A percentile compares a stretch with the other conserved stretches of the same genome.
phyloP scores from a whole-genome alignment of 73 alveolate species.

The Tetrahymena elliotti region DNA sequence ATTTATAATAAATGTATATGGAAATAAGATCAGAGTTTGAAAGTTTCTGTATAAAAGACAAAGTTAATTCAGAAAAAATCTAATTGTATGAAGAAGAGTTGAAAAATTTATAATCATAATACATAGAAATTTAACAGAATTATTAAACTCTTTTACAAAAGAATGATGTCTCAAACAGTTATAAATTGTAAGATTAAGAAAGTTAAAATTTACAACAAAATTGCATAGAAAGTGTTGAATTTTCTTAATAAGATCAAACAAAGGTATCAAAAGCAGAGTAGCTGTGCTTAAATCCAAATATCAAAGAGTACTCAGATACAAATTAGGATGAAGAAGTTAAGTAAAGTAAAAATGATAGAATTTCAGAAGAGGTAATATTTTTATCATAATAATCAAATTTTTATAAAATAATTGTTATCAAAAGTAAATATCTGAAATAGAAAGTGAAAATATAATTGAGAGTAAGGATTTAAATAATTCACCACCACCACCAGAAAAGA shows the following conservation, averaged over 20 bases:
- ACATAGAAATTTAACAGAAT: neutral
- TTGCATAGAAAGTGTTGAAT: neutral
- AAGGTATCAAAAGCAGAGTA: neutral
- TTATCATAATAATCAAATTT: too few species aligned
- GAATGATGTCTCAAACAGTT: too few species aligned
- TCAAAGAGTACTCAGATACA: neutral
- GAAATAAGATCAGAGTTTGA: neutral
- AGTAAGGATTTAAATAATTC: neutral
- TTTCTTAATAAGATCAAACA: neutral
- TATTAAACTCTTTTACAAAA: too few species aligned
- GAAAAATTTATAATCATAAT: neutral
- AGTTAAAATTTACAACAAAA: too few species aligned
- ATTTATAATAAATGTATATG: neutral
- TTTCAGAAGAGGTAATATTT: neutral
- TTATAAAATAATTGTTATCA: too few species aligned
- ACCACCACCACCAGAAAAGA: neutral
- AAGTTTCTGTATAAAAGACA: neutral
- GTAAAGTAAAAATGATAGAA: neutral
- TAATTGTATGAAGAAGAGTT: neutral
- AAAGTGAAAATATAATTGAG: neutral
- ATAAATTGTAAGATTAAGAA: too few species aligned
- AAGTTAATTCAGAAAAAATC: neutral
- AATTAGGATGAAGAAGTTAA: neutral
- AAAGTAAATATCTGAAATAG: neutral
- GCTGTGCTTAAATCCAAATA: neutral